Evolutionary conservation across 495 filamentous ascomycete genomes (phyloP).

Genomic region (Coniosporium apollinis): DNA sequence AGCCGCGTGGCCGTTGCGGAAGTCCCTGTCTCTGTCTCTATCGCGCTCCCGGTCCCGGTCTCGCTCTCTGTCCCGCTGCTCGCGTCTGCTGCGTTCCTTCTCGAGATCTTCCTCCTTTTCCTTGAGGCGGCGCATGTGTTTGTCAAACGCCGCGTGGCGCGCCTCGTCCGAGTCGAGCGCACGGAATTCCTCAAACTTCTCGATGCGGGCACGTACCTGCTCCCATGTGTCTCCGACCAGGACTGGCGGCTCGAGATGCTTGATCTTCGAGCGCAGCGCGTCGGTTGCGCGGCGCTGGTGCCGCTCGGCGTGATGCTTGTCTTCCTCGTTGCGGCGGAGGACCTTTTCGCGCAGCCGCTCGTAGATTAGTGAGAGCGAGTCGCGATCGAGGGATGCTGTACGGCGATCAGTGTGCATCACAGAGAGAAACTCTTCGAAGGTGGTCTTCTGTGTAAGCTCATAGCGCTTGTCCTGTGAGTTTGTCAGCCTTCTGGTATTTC

Average conservation of each 20-base stretch:
- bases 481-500: conserved; percentile 7
- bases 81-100: conserved; percentile 44
- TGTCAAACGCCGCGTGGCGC: conserved; percentile 76
- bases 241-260: conserved; percentile 80
- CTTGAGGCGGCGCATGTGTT: conserved; percentile 71
- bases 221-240: conserved; percentile 68
- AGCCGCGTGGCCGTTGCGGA: conserved; percentile 35
- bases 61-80: conserved; percentile 18
- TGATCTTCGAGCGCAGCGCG: conserved; percentile 70
- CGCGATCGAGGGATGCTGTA: conserved; percentile 64
- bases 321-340: conserved; percentile 60
- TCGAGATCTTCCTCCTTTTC: conserved; percentile 81
- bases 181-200: conserved; percentile 66
- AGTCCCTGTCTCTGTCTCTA: conserved; percentile 35
- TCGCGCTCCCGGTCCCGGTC: conserved; percentile 28
- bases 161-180: conserved; percentile 67
- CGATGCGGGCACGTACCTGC: conserved; percentile 57
- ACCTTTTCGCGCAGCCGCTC: conserved; percentile 70
- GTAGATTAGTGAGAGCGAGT: conserved; percentile 63
- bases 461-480: conserved; percentile 61
- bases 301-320: conserved; percentile 66
- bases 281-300: conserved; percentile 76
- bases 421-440: conserved; percentile 67
- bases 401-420: conserved; percentile 68
- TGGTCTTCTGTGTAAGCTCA: conserved; percentile 73